Base-by-base conservation (phyloP, 192 early-diverging fungal species). In the Geosiphon pyriformis region DNA sequence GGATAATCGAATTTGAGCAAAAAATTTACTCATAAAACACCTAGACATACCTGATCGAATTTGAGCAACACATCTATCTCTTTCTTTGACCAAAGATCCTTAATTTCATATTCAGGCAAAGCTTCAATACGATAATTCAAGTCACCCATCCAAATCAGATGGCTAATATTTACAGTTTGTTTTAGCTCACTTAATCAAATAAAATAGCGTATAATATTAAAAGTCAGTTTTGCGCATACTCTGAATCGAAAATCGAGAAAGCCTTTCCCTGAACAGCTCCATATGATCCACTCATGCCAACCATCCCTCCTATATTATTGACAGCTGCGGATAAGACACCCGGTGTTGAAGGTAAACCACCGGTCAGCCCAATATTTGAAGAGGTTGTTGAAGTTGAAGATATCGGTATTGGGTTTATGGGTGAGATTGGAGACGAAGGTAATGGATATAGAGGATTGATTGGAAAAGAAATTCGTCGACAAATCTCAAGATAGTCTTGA, bases 71-170 rank as follows among this genome's bases (percentile, higher is more conserved):
- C 30, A n/a, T 81, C 74, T 27, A 86, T 71, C 37, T 94, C 72
- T 4, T 82, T 78, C 15, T 77, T 74, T 15, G 74, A 79, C 2
- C 94, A 34, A 0, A 77, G 46, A 4, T 67, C 65, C 60, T 86
- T 86, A 42, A 90, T 82, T 6, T 83, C 83, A 7, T 74, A 72
- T 53, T 89, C 85, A 4, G 85, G 72, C 0, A 94, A 62, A 3
- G 77, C 75, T 1, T 51, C 70, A 32, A 99, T 76, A 3, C 96
- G 84, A 75, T 99, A 98, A 72, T 99, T 99, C 59, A 99, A 71
- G 72, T 99, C 96, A 27, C 96, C 96, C 17, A 95, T 72, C 89
- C 92, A 99, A 50, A 99, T 80, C 25, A 92, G 76, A 72, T 90
- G 87, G 61, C 88, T 88, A 59, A 32, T 2, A 42, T 32, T 1